Conservation (phyloP, 345 rosid genomes). For the Gossypium bickii region DNA sequence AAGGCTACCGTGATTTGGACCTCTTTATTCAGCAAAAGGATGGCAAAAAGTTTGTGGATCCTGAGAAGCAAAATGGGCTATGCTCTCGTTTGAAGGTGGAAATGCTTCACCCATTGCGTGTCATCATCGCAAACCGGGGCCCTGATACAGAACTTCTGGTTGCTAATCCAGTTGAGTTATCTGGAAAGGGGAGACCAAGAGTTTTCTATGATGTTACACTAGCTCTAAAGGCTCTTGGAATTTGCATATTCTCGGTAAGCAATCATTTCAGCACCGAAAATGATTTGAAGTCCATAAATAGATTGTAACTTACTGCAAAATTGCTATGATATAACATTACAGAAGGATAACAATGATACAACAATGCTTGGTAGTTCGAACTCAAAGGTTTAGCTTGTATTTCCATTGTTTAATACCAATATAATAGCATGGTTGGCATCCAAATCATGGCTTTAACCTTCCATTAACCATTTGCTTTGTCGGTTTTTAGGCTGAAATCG, state of each 20-base stretch:
- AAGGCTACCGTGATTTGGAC: conserved; percentile 61
- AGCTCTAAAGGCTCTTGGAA: conserved; percentile 63
- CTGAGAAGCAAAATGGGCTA: conserved; percentile 47
- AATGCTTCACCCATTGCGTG: conserved; percentile 81
- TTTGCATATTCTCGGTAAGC: conserved; percentile 80
- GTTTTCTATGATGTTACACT: conserved; percentile 80
- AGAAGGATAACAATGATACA: neutral
- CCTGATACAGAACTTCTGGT: conserved; percentile 59
- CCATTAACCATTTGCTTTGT: conserved; percentile 7
- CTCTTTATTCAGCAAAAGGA: conserved; percentile 74
- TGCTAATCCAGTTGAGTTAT: conserved; percentile 84
- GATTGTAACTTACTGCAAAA: conserved; percentile 5
- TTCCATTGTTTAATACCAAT: neutral
- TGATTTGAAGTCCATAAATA: conserved; percentile 10
- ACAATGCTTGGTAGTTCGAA: neutral
- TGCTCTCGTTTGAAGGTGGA: conserved; percentile 60
- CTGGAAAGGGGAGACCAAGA: conserved; percentile 78
- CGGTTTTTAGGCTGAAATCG: conserved; percentile 68
- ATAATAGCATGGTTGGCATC: neutral
- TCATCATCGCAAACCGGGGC: conserved; percentile 63
- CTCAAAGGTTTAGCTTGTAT: neutral
- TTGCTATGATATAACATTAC: neutral
- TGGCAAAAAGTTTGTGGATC: conserved; percentile 68
- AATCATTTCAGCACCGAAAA: neutral
- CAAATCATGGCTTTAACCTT: neutral